These are phyloP conservation scores for Syncephalastrum monosporum DNA, from an alignment of 371 early-diverging fungal genomes.

Conservation along the genomic window DNA sequence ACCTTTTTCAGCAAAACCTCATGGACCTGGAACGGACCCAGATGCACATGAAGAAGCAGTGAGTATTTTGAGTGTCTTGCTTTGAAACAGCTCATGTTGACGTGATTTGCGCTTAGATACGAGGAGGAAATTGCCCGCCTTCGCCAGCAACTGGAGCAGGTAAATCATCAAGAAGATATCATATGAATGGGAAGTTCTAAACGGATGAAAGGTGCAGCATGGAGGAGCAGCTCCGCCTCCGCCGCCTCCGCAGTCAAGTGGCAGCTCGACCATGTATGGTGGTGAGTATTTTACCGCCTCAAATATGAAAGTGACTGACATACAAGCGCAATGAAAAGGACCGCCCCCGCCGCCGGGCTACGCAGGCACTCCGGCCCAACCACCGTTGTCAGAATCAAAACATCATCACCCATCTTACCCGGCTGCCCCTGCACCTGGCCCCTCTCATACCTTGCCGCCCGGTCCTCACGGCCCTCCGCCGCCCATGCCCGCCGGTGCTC, in stretches of 20 bases:
- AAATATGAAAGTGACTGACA: too few species aligned
- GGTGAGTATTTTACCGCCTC: too few species aligned
- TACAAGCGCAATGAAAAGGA: too few species aligned
- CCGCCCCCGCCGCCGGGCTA: conserved; percentile 9
- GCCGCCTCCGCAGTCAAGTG: conserved; percentile 1
- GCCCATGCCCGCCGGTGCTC: conserved; percentile 23
- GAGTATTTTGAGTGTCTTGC: conserved; percentile 11
- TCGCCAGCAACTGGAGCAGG: conserved; percentile 45
- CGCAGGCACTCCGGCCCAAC: conserved; percentile 11
- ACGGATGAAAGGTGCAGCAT: too few species aligned
- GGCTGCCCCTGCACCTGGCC: conserved; percentile 5
- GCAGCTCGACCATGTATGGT: too few species aligned
- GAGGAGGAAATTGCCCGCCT: conserved; percentile 50
- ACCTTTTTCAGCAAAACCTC: conserved; percentile 71
- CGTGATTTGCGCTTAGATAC: conserved; percentile 26
- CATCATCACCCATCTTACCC: conserved; percentile 12
- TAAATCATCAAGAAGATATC: conserved; percentile 3
- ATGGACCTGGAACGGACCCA: conserved; percentile 80
- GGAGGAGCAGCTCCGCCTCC: conserved; percentile 6
- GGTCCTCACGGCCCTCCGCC: conserved; percentile 28
- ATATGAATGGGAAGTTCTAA: too few species aligned
- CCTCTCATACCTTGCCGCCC: conserved; percentile 16
- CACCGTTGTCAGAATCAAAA: conserved; percentile 12
- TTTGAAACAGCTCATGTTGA: not conserved
- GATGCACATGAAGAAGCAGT: conserved; percentile 69